Conservation (phyloP, 176 grass and related monocot species). For the Oryza meyeriana region DNA sequence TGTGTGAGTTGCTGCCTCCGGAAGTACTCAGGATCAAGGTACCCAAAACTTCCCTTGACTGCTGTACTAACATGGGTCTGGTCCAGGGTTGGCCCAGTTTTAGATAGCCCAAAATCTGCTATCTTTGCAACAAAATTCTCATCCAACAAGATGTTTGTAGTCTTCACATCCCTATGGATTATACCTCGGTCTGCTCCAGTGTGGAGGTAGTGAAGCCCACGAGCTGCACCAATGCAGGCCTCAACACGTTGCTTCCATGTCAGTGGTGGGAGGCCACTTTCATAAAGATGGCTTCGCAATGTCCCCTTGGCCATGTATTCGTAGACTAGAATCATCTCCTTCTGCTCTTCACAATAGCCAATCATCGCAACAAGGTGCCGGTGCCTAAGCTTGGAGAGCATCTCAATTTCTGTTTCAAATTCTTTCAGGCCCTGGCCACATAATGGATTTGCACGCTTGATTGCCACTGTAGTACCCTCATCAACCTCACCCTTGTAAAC, state of each 20-base stretch:
- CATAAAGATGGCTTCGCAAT: slow-evolving; percentile 86
- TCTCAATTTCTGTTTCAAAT: slow-evolving; percentile 96
- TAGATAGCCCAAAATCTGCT: slow-evolving; percentile 93
- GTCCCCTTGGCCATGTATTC: slow-evolving; percentile 99
- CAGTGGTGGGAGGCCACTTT: slow-evolving; percentile 55
- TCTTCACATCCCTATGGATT: slow-evolving; percentile 97
- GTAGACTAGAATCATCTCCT: slow-evolving; percentile 92
- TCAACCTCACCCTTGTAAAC: slow-evolving; percentile 81
- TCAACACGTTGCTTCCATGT: slow-evolving; percentile 88
- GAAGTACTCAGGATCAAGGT: slow-evolving; percentile 94
- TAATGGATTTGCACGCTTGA: slow-evolving; percentile 78
- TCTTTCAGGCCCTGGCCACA: slow-evolving; percentile 83
- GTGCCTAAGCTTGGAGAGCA: slow-evolving; percentile 94
- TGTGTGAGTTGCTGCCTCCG: slow-evolving; percentile 87
- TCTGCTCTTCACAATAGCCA: slow-evolving; percentile 94
- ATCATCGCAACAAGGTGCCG: slow-evolving; percentile 96
- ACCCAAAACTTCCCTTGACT: slow-evolving; percentile 93
- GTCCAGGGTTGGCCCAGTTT: slow-evolving; percentile 80
- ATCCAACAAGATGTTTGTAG: slow-evolving; percentile 88
- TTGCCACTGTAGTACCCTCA: slow-evolving; percentile 60
- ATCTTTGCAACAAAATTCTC: slow-evolving; percentile 93
- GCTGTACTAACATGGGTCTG: slow-evolving; percentile 98
- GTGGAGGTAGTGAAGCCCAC: slow-evolving; percentile 93
- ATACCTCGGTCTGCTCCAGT: slow-evolving; percentile 89
- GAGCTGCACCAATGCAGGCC: slow-evolving; percentile 73